Conservation (phyloP, 2,329 filamentous ascomycete species). For the Claviceps pazoutovae region DNA sequence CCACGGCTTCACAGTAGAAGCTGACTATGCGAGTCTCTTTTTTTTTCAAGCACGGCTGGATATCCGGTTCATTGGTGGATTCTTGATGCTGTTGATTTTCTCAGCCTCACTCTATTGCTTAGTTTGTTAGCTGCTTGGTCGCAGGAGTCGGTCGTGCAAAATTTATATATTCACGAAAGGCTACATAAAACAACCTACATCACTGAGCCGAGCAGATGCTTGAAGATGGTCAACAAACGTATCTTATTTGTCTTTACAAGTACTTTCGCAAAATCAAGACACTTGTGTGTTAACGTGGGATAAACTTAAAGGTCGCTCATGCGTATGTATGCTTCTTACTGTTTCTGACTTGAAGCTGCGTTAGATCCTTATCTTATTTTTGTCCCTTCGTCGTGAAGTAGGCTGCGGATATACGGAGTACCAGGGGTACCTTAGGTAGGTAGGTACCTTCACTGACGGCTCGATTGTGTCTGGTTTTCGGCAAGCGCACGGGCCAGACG, state of each 20-base stretch:
- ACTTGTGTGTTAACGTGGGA: no score
- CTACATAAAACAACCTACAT: background rate
- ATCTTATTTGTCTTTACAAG: no score
- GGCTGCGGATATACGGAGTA: no score
- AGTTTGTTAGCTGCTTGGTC: background rate
- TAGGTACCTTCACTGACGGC: background rate
- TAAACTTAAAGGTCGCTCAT: no score
- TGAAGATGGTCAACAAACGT: background rate
- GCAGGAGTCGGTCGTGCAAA: background rate
- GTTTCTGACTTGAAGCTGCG: no score
- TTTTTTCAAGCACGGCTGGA: background rate
- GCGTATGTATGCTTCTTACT: no score
- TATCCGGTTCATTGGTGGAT: slow-evolving; percentile 44
- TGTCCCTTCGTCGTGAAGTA: no score
- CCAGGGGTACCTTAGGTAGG: no score
- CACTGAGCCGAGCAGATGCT: background rate
- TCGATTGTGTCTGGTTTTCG: background rate
- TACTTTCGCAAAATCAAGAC: no score
- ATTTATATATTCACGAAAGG: background rate
- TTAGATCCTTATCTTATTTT: no score
- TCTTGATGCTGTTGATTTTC: slow-evolving; percentile 56
- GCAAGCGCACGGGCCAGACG: background rate
- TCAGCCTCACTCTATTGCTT: background rate
- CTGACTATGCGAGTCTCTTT: background rate
- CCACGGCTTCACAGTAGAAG: background rate